These are phyloP conservation scores for Rubroshorea leprosula DNA, from an alignment of 345 rosid species.

Conservation along the genomic window DNA sequence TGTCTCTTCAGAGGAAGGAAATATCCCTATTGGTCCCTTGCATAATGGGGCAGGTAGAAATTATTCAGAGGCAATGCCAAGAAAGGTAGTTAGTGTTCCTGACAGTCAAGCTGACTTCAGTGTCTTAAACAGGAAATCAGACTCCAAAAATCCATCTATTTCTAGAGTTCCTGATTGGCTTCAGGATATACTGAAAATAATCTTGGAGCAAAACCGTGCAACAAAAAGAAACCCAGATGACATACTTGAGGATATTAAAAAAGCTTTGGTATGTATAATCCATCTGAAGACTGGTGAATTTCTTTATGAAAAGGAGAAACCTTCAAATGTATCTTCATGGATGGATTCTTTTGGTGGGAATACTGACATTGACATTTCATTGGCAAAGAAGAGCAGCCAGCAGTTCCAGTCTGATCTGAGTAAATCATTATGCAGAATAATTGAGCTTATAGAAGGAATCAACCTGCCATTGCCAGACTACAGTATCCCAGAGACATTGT, in stretches of 20 bases:
- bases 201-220: constrained; percentile 41
- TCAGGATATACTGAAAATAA: constrained; percentile 34
- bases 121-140: constrained; percentile 18
- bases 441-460: constrained; percentile 66
- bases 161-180: constrained; percentile 42
- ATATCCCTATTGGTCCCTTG: constrained; percentile 13
- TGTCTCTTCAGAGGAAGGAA: constrained; percentile 27
- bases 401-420: constrained; percentile 36
- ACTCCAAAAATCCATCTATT: constrained; percentile 21
- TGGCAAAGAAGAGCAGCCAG: constrained; percentile 20
- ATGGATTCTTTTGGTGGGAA: constrained; percentile 18
- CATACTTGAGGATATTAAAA: constrained; percentile 52
- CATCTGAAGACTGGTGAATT: constrained; percentile 15
- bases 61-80: constrained; percentile 20
- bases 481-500: constrained; percentile 19
- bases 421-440: constrained; percentile 51
- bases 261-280: constrained; percentile 35
- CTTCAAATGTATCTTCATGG: constrained; percentile 19
- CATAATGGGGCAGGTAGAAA: constrained; percentile 22
- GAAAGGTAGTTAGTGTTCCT: constrained; percentile 27
- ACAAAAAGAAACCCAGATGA: constrained; percentile 37
- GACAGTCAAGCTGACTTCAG: constrained; percentile 24
- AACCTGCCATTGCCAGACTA: constrained; percentile 26
- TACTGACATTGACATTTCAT: constrained; percentile 15
- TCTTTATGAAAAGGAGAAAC: constrained; percentile 25